phyloP scores from a whole-genome alignment of 441 rosid genomes.

The Pelargonium australe region DNA sequence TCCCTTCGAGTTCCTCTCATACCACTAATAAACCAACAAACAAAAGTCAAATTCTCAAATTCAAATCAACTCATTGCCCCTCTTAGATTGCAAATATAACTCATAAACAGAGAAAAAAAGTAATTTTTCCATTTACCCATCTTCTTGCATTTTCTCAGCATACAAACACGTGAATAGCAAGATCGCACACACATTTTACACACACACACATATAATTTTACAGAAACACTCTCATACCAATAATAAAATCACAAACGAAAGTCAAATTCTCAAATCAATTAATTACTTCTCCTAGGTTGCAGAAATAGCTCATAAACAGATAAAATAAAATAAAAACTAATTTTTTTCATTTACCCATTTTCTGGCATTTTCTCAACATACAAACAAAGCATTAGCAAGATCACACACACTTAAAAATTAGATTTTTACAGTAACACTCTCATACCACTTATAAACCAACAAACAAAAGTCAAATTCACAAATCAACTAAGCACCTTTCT shows the following conservation, averaged over 20 bases:
- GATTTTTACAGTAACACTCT: neutral
- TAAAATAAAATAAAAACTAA: too few relatives aligned
- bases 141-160: neutral
- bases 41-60: constrained; percentile 3
- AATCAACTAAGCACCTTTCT: neutral
- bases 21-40: constrained; percentile 51
- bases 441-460: neutral
- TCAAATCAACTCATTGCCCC: neutral
- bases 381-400: neutral
- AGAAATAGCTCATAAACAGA: too few relatives aligned
- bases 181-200: neutral
- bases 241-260: too few relatives aligned
- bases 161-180: neutral
- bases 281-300: neutral
- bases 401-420: neutral
- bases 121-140: neutral
- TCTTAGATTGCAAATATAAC: too few relatives aligned
- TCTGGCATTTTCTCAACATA: neutral
- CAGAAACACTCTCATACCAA: too few relatives aligned
- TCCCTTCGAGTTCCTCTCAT: constrained; percentile 64
- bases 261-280: too few relatives aligned
- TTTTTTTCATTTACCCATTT: neutral
- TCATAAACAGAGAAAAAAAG: neutral
- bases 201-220: too few relatives aligned
- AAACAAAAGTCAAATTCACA: neutral